Conservation (phyloP, 2,329 filamentous ascomycete genomes). For the Colletotrichum falcatum region DNA sequence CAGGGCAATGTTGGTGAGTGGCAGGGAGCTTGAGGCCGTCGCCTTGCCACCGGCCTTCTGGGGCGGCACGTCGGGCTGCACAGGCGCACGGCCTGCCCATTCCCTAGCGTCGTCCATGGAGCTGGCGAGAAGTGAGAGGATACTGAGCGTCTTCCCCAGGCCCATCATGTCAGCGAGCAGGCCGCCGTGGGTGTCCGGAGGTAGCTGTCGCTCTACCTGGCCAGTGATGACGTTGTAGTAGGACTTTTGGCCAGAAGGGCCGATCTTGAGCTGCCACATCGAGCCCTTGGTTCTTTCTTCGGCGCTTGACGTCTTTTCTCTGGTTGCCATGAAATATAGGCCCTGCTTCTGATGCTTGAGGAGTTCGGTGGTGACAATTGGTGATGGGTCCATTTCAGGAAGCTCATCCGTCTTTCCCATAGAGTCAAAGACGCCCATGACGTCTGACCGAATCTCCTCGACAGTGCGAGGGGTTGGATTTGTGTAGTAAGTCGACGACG, state of each 20-base stretch:
- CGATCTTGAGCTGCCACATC: slow-evolving; percentile 77
- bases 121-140: slow-evolving; percentile 80
- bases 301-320: slow-evolving; percentile 72
- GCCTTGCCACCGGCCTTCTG: slow-evolving; percentile 54
- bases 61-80: slow-evolving; percentile 58
- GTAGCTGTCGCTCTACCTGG: slow-evolving; percentile 68
- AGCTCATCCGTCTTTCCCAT: slow-evolving; percentile 81
- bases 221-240: slow-evolving; percentile 92
- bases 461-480: slow-evolving; percentile 69
- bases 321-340: slow-evolving; percentile 84
- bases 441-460: slow-evolving; percentile 88
- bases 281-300: slow-evolving; percentile 74
- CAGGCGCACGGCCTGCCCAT: slow-evolving; percentile 69
- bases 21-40: slow-evolving; percentile 55
- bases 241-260: slow-evolving; percentile 62
- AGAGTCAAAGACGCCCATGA: slow-evolving; percentile 88
- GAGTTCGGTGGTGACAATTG: slow-evolving; percentile 73
- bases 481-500: slow-evolving; percentile 41
- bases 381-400: slow-evolving; percentile 76
- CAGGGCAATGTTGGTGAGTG: slow-evolving; percentile 63
- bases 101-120: slow-evolving; percentile 71
- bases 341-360: slow-evolving; percentile 92
- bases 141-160: slow-evolving; percentile 87
- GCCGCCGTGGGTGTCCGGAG: slow-evolving; percentile 77
- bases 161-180: slow-evolving; percentile 91